Evolutionary conservation across 768 basidiomycete genomes (phyloP), one percentile per base, ranked within the genome.

Genomic region (Cystoderma amianthinum): DNA sequence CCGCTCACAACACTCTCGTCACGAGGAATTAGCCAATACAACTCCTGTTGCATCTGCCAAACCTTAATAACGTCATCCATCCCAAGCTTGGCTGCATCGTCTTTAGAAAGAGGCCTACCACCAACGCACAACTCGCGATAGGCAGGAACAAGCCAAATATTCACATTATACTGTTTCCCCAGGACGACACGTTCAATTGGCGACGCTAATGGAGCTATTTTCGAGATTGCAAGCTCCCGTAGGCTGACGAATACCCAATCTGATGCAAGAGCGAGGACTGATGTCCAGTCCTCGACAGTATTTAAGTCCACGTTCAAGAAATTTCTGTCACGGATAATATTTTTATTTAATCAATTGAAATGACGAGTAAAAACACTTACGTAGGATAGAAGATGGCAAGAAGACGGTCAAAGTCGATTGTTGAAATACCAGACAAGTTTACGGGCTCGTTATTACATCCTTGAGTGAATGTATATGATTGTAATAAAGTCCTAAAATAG

Each of bases 391-490:
- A 55, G n/a, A 65, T 48, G 5, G 55, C 51, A 11, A 65, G 48
- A 33, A 63, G 47, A 3, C 55, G 48, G 35, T 65, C 61, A 38
- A 65, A 61, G 30, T 61, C 62, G 12, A 46, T 38, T 21, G 46
- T 52, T 67, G 71, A 67, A 9, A 69, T 68, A 35, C 74, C 56
- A 3, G 49, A 42, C n/a, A 61, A 34, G 40, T 49, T 44, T 7
- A 58, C 43, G 6, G 53, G 56, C 15, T 23, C 19, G 12, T n/a
- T n/a, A n/a, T n/a, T n/a, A n/a, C 21, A n/a, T 30, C 38, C 21
- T 44, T 36, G 28, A 22, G 18, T 16, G 23, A 5, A 21, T 43
- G 16, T 24, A 18, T 40, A 19, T 39, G 16, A 40, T 23, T 33
- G 17, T 32, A 20, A 22, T 44, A 38, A 34, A 40, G 41, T 21